phyloP scores from a whole-genome alignment of 2,329 filamentous ascomycete genomes.

The Colletotrichum tofieldiae region DNA sequence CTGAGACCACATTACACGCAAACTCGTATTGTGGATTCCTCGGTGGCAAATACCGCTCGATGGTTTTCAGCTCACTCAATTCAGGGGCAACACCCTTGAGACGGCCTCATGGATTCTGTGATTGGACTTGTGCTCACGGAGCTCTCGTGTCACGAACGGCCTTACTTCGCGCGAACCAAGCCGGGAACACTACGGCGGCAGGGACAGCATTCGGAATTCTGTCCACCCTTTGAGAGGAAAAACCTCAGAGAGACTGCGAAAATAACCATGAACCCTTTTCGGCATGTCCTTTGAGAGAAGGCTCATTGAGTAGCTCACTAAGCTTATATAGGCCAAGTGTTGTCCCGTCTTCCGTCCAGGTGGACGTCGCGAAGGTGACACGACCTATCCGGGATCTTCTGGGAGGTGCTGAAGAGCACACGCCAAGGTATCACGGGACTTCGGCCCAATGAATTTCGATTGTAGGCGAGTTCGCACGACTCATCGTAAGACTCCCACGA shows the following conservation, averaged over 20 bases:
- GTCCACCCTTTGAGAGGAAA: constrained; percentile 5
- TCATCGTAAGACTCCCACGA: constrained; percentile 29
- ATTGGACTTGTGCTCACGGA: constrained; percentile 22
- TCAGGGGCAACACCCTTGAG: background rate
- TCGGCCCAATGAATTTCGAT: constrained; percentile 37
- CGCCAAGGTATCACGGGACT: constrained; percentile 26
- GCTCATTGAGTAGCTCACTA: constrained; percentile 23
- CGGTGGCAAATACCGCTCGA: background rate
- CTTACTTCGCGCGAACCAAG: constrained; percentile 41
- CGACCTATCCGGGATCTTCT: constrained; percentile 12
- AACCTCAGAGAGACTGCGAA: background rate
- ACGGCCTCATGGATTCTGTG: background rate
- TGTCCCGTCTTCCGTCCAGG: background rate
- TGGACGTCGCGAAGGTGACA: constrained; percentile 17
- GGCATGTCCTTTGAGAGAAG: constrained; percentile 4
- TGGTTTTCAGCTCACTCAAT: background rate
- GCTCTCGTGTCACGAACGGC: constrained; percentile 36
- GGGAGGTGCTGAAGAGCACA: constrained; percentile 29
- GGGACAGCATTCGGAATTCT: constrained; percentile 1
- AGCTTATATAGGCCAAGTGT: constrained; percentile 27
- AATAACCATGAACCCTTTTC: background rate
- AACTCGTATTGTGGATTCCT: constrained; percentile 12
- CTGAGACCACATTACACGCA: background rate
- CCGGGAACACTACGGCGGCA: constrained; percentile 16
- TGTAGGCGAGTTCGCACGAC: constrained; percentile 41